These are phyloP conservation scores for Amanita thiersii DNA, from an alignment of 768 basidiomycete genomes.

Conservation along the genomic window DNA sequence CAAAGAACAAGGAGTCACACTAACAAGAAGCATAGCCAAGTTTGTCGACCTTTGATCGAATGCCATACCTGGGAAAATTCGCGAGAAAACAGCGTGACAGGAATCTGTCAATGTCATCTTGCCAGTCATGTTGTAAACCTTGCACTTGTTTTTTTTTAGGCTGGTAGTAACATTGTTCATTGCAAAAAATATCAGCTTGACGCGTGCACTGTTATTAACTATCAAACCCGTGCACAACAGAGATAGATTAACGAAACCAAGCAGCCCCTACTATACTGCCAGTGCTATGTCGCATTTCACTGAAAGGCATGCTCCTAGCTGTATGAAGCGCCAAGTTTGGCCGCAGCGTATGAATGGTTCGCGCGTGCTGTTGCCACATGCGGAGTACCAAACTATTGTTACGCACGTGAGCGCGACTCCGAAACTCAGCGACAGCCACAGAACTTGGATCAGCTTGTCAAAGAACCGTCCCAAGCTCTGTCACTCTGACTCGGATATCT, in stretches of 20 bases:
- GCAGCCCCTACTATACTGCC: no score
- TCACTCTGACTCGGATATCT: no score
- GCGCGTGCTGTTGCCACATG: neutral
- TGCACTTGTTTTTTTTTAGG: neutral
- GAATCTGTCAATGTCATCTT: conserved; percentile 5
- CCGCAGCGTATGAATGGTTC: neutral
- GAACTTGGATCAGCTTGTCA: no score
- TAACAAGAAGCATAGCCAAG: conserved; percentile 1
- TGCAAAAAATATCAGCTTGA: no score
- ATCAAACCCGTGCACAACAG: no score
- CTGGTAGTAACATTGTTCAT: no score
- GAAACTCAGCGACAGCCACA: no score
- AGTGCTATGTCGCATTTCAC: no score
- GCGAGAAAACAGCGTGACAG: conserved; percentile 1
- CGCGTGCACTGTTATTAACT: no score
- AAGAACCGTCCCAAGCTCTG: no score
- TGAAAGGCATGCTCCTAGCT: neutral
- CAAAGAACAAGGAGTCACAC: neutral
- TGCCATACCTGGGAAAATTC: conserved; percentile 4
- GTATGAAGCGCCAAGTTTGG: neutral
- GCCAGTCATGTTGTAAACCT: neutral
- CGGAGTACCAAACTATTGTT: neutral
- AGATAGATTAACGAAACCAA: no score
- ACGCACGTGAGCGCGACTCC: conserved; percentile 1
- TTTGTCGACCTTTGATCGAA: conserved; percentile 4